Evolutionary conservation across 2,329 filamentous ascomycete species (phyloP).

Genomic region (Penicillium corylophilum): DNA sequence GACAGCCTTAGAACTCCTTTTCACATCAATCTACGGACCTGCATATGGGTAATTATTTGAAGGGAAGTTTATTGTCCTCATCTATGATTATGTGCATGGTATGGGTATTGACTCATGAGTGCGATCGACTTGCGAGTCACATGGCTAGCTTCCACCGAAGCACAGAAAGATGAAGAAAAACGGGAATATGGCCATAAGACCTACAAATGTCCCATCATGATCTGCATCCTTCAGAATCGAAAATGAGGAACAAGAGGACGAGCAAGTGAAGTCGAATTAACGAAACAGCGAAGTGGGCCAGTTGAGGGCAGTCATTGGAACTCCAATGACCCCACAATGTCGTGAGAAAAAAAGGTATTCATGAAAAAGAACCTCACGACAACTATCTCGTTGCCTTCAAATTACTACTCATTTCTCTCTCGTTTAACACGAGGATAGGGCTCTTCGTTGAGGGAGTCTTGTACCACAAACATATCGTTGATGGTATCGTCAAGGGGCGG

Average conservation of each 20-base stretch:
- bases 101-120: background rate
- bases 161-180: background rate
- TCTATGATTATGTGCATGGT: background rate
- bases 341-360: too few relatives aligned
- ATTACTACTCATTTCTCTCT: too few relatives aligned
- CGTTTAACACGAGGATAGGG: too few relatives aligned
- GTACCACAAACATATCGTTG: too few relatives aligned
- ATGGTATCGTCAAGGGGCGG: too few relatives aligned
- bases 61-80: too few relatives aligned
- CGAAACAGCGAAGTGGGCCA: background rate
- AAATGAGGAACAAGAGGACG: background rate
- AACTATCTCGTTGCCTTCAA: too few relatives aligned
- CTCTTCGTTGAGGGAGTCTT: too few relatives aligned
- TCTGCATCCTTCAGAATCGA: background rate
- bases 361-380: too few relatives aligned
- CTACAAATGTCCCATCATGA: background rate
- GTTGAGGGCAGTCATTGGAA: background rate
- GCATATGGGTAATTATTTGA: too few relatives aligned
- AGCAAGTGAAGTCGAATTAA: background rate
- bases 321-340: background rate
- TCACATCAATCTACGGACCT: too few relatives aligned
- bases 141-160: background rate
- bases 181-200: background rate
- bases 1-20: too few relatives aligned
- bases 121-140: background rate